Base-by-base conservation (phyloP, 202 grass and related monocot species). In the Carex sylvatica region DNA sequence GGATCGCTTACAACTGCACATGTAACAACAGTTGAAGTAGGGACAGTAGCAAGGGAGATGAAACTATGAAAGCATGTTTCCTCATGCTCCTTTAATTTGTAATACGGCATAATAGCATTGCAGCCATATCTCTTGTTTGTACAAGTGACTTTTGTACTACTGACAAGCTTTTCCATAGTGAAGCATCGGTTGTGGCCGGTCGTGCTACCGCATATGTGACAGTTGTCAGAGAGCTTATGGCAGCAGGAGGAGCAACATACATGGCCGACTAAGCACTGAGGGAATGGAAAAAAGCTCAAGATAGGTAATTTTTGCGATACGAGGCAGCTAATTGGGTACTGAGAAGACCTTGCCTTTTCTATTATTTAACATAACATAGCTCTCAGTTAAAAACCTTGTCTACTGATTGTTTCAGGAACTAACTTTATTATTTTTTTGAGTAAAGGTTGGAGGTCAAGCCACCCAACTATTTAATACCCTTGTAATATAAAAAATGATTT, bases 111-210 rank as follows among this genome's bases (percentile, higher is more conserved):
- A 67, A 63, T 46, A 3, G 9, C 10, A 12, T 60, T 82, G 79
- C 58, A 82, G 10, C 79, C 60, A 4, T 82, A 63, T 52, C 3
- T 60, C 19, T 67, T 82, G 5, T 82, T 42, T 31, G 62, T 44
- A 26, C 79, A 82, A 36, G 59, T 22, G 60, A 82, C 79, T 24
- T 67, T 82, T 4, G 23, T 82, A 63, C 35, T 49, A 10, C 36
- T 56, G 13, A 82, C 60, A 9, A 82, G 20, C 22, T 67, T 82
- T 82, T 82, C 79, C 18, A 82, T 44, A n/a, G 79, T 60, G 6
- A 82, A 63, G 56, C 60, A 82, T 23, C 79, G 60, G 79, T 67
- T 82, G 28, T 63, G 62, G n/a, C 79, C 79, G 1, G 38, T 82
- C 18, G 79, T 82, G 11, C 58, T 8, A 26, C 16, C 47, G 28